Evolutionary conservation across 2,329 filamentous ascomycete genomes (phyloP).

Genomic region (Diaporthe citriasiana): DNA sequence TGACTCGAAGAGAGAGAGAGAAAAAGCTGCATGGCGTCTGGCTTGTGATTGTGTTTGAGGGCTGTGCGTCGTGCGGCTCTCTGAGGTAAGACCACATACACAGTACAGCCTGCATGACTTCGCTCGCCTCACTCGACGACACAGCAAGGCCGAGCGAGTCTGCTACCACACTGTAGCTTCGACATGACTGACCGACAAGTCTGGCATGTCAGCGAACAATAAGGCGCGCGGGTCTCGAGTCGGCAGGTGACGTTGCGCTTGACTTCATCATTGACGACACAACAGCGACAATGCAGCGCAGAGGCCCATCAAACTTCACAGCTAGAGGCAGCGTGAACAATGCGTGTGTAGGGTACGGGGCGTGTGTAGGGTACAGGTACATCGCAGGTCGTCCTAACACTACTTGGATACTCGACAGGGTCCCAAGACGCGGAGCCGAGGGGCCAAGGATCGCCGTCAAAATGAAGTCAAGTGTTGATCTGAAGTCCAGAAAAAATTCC

Average conservation of each 20-base stretch:
- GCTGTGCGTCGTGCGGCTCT: slow-evolving; percentile 15
- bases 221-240: slow-evolving; percentile 27
- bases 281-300: slow-evolving; percentile 1
- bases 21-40: slow-evolving; percentile 25
- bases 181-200: slow-evolving; percentile 27
- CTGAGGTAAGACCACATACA: slow-evolving; percentile 20
- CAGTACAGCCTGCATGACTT: not conserved
- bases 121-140: slow-evolving; percentile 13
- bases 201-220: slow-evolving; percentile 14
- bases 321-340: slow-evolving; percentile 13
- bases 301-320: slow-evolving; percentile 26
- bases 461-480: slow-evolving; percentile 19
- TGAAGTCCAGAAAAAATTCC: slow-evolving; percentile 1
- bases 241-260: slow-evolving; percentile 29
- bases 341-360: slow-evolving; percentile 14
- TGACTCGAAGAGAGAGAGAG: not conserved
- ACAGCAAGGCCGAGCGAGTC: not conserved
- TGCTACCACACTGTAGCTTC: slow-evolving; percentile 29
- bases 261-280: slow-evolving; percentile 30
- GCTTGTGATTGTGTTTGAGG: slow-evolving; percentile 33
- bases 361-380: slow-evolving; percentile 19
- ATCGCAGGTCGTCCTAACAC: not conserved
- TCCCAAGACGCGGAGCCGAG: slow-evolving; percentile 31
- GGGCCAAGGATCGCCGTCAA: slow-evolving; percentile 29
- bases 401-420: not conserved